Percentiles rank a stretch among this genome's conserved stretches.
Conservation (phyloP, 2,329 filamentous ascomycete species). For the Monosporascus sp. region DNA sequence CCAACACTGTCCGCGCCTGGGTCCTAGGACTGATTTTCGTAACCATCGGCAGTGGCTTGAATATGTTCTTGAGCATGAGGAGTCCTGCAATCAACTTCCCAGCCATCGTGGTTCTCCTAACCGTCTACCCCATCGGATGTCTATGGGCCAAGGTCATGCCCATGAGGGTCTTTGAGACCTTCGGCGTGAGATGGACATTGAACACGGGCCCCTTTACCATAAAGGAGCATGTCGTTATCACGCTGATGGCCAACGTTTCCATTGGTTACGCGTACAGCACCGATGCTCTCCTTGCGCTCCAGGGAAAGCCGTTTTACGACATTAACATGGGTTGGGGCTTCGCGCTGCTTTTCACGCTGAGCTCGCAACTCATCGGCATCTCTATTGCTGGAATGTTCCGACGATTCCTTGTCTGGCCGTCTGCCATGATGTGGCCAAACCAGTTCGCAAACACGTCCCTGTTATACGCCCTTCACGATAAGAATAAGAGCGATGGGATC, state of each 20-base stretch:
- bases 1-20: conserved; percentile 40
- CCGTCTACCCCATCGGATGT: conserved; percentile 39
- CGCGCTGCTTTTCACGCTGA: conserved; percentile 42
- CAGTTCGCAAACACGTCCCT: conserved; percentile 43
- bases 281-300: conserved; percentile 34
- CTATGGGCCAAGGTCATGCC: conserved; percentile 39
- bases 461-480: conserved; percentile 39
- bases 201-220: conserved; percentile 41
- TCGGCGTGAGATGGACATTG: conserved; percentile 37
- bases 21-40: conserved; percentile 39
- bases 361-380: conserved; percentile 49
- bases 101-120: conserved; percentile 33
- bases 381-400: conserved; percentile 45
- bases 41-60: conserved; percentile 34
- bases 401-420: conserved; percentile 42
- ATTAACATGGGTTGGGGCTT: conserved; percentile 43
- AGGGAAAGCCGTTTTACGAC: conserved; percentile 35
- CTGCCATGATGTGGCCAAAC: conserved; percentile 47
- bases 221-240: conserved; percentile 41
- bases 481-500: conserved; percentile 33
- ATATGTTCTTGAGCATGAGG: conserved; percentile 32
- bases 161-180: conserved; percentile 33
- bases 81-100: conserved; percentile 32
- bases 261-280: conserved; percentile 34
- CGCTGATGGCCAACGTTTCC: conserved; percentile 39